A percentile compares a stretch with the other conserved stretches of the same genome.
Conservation (phyloP, 805 yeast genomes). For the Wickerhamiella lipophila region DNA sequence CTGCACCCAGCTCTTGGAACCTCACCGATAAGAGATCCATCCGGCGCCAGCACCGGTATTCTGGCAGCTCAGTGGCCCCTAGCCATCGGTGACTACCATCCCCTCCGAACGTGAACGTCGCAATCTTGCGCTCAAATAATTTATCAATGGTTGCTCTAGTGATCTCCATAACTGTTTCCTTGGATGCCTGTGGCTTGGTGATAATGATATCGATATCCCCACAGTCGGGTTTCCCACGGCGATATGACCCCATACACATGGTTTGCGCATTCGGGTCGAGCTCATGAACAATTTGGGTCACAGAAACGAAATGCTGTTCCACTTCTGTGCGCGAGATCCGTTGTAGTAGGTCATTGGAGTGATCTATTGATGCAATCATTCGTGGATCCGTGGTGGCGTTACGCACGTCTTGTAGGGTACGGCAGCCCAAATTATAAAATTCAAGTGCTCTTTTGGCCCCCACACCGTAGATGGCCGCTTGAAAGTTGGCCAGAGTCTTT, state of each 20-base stretch:
- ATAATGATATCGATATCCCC: constrained; percentile 45
- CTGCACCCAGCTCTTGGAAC: constrained; percentile 36
- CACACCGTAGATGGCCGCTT: constrained; percentile 36
- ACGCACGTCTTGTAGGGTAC: constrained; percentile 31
- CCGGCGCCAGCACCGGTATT: constrained; percentile 35
- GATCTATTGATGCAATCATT: constrained; percentile 34
- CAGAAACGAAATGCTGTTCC: constrained; percentile 29
- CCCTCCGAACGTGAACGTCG: constrained; percentile 27
- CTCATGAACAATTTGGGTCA: constrained; percentile 22
- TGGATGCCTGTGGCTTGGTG: constrained; percentile 28
- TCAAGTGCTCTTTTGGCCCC: constrained; percentile 34
- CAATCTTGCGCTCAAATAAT: constrained; percentile 28
- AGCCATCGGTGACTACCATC: constrained; percentile 25
- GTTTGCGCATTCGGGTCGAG: constrained; percentile 31
- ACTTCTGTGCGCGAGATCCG: constrained; percentile 38
- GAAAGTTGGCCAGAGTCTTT: constrained; percentile 27
- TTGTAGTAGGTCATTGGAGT: constrained; percentile 36
- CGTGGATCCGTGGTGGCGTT: constrained; percentile 25
- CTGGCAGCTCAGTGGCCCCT: constrained; percentile 27
- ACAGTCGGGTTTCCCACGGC: constrained; percentile 35
- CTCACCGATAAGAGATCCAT: constrained; percentile 41
- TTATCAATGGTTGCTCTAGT: constrained; percentile 13
- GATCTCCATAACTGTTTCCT: constrained; percentile 22
- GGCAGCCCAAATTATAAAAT: constrained; percentile 32
- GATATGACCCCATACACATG: constrained; percentile 40